phyloP scores from a whole-genome alignment of 139 green algal species.

The Astrephomene gubernaculifera region DNA sequence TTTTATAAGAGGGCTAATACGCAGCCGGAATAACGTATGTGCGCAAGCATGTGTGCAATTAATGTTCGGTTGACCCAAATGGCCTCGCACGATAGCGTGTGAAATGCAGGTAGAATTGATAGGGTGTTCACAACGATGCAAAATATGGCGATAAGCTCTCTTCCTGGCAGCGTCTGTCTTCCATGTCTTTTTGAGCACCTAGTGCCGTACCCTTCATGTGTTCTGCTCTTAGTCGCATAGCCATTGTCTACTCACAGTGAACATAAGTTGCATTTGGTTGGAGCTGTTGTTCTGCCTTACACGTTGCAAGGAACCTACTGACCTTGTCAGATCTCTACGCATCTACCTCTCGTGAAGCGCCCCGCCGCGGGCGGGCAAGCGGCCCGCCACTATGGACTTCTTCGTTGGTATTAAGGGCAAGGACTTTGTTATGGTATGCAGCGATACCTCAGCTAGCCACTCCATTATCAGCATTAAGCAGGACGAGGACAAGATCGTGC shows the following conservation, averaged over 20 bases:
- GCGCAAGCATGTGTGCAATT: too few species aligned
- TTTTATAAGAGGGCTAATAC: too few species aligned
- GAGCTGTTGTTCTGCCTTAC: too few species aligned
- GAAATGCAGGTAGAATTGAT: too few species aligned
- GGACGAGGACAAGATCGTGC: constrained; percentile 96
- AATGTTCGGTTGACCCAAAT: neutral
- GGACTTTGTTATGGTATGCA: constrained; percentile 97
- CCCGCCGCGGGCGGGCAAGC: constrained; percentile 2
- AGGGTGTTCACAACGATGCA: neutral
- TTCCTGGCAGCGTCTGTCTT: constrained; percentile 11
- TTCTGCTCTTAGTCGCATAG: too few species aligned
- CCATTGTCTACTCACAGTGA: too few species aligned
- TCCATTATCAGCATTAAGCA: constrained; percentile 98
- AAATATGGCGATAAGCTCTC: neutral
- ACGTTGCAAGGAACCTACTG: too few species aligned
- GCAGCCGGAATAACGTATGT: too few species aligned
- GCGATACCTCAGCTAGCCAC: constrained; percentile 89
- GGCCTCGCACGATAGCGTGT: too few species aligned
- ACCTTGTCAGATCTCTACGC: neutral
- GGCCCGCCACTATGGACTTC: constrained; percentile 64
- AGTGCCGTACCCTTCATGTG: neutral
- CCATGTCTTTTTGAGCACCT: neutral
- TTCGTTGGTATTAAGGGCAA: constrained; percentile 78
- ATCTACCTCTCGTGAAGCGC: constrained; percentile 34
- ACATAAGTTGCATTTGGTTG: too few species aligned